These are phyloP conservation scores for Hawksworthiomyces lignivorus DNA, from an alignment of 2,329 filamentous ascomycete genomes.

Conservation along the genomic window DNA sequence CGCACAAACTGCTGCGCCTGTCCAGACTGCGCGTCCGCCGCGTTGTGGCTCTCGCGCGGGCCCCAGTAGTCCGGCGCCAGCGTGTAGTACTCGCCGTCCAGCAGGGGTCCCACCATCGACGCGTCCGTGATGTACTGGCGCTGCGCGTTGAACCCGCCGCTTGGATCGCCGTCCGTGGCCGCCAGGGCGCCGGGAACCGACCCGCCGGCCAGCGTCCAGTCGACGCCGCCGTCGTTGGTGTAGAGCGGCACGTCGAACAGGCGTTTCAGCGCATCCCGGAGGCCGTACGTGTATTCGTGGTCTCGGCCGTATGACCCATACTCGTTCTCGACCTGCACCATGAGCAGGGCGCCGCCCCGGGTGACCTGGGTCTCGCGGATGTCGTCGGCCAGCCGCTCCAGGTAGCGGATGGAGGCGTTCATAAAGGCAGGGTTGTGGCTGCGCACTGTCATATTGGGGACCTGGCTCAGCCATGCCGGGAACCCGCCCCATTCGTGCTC, in stretches of 20 bases:
- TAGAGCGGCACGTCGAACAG: conserved; percentile 5
- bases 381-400: conserved; percentile 50
- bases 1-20: neutral
- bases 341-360: conserved; percentile 69
- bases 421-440: conserved; percentile 55
- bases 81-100: conserved; percentile 5
- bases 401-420: conserved; percentile 52
- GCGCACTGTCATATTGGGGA: conserved; percentile 40
- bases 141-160: neutral
- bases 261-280: neutral
- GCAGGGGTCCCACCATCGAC: conserved; percentile 1
- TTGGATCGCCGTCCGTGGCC: neutral
- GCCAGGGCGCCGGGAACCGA: conserved; percentile 1
- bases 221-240: conserved; percentile 9
- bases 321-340: conserved; percentile 77
- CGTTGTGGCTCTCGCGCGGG: neutral
- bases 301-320: conserved; percentile 33
- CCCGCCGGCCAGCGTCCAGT: conserved; percentile 3
- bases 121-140: neutral
- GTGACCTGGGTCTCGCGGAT: conserved; percentile 73
- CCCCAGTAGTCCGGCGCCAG: conserved; percentile 3
- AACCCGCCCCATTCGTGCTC: conserved; percentile 70
- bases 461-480: conserved; percentile 62
- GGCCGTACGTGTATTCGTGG: conserved; percentile 5
- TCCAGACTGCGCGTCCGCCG: neutral